Base-by-base conservation (phyloP, 2,329 filamentous ascomycete species). In the Dactylellina cionopaga region DNA sequence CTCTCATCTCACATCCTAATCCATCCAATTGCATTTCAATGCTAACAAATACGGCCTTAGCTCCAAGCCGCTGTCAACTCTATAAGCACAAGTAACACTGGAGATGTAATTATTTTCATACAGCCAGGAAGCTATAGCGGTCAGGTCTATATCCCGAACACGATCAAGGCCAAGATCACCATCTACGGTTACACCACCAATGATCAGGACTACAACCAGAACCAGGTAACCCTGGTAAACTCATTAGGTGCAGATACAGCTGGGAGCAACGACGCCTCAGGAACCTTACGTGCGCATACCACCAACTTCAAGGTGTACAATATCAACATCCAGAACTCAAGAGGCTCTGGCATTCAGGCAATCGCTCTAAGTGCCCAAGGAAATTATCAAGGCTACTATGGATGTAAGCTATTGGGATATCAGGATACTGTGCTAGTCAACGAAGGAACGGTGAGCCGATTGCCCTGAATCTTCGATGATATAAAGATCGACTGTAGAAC, bases 31-130 rank as follows among this genome's bases (percentile, higher is more conserved):
- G 22, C 9, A 4, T 7, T 44, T 19, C 15, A 47, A 29, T 13
- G n/a, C 19, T 27, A n/a, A 7, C 39, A 54, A 9, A 33, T 43
- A 52, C 6, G 3, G 1, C 46, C 51, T 54, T 37, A 80, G 80
- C 80, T 89, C 41, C 85, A 87, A 76, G 79, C 83, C 15, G 88
- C 88, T 6, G 83, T 90, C 64, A 77, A 86, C 75, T 83, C 86
- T 3, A 82, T 89, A 6, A 85, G 83, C n/a, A 84, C 83, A 0
- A 80, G 81, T 0, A 82, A 83, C 5, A 82, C 83, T 1, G 75
- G 79, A 0, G 81, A 81, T 0, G 85, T 88, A 68, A 85, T 84
- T 76, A 87, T 90, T 79, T 90, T 89, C 80, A 85, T 90, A 78
- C 78, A 85, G 75, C 79, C 83, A 22, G 87, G 87, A 6, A 87